phyloP scores from a whole-genome alignment of 768 basidiomycete genomes.

The Pluteus cervinus region DNA sequence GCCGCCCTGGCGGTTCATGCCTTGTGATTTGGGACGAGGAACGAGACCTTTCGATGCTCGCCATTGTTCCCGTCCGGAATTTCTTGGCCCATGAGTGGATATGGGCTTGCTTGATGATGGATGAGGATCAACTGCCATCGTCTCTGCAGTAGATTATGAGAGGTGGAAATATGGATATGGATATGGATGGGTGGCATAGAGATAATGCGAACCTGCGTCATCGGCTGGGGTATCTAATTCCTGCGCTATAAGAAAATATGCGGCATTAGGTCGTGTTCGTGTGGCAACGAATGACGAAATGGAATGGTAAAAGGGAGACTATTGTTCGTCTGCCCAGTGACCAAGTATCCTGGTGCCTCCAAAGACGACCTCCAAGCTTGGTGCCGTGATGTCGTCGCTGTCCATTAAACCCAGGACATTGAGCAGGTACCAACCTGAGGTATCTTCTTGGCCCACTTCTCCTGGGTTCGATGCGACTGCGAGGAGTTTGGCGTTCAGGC shows the following conservation, averaged over 20 bases:
- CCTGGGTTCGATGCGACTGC: conserved; percentile 34
- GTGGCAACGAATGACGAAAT: conserved; percentile 23
- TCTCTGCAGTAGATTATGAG: conserved; percentile 36
- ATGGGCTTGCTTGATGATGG: conserved; percentile 28
- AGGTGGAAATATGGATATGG: conserved; percentile 11
- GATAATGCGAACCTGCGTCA: conserved; percentile 27
- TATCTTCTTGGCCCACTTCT: conserved; percentile 30
- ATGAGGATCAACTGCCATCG: conserved; percentile 49
- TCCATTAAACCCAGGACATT: conserved; percentile 53
- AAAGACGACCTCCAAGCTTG: conserved; percentile 34
- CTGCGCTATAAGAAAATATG: conserved; percentile 28
- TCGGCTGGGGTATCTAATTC: conserved; percentile 17
- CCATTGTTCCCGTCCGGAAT: conserved; percentile 79
- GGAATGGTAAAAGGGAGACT: conserved; percentile 21
- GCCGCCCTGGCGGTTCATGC: conserved; percentile 65
- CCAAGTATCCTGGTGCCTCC: conserved; percentile 7
- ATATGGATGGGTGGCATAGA: neutral
- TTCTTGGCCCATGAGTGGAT: conserved; percentile 79
- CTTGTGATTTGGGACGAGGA: conserved; percentile 36
- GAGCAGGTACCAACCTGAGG: conserved; percentile 67
- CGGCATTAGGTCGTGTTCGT: conserved; percentile 34
- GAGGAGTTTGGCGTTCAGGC: conserved; percentile 64
- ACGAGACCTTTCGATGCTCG: conserved; percentile 79
- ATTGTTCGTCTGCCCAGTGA: conserved; percentile 6
- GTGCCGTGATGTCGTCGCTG: conserved; percentile 48